Conservation (phyloP, 306 rosid species). For the Calophaca sinica region DNA sequence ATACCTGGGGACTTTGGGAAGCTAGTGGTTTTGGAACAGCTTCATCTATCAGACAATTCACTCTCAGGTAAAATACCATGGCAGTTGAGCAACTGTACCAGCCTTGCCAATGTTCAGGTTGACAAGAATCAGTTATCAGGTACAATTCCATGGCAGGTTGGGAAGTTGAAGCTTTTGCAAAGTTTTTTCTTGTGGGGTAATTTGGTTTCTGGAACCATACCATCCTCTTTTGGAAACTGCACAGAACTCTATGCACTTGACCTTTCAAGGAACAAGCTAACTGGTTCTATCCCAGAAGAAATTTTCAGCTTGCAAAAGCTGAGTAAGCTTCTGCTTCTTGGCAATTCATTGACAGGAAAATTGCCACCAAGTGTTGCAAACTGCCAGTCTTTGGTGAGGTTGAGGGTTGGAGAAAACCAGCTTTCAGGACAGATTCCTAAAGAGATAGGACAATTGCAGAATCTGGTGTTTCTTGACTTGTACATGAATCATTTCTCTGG, state of each 20-base stretch:
- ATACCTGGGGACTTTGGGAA: constrained; percentile 87
- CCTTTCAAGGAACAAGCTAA: constrained; percentile 90
- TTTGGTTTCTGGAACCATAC: constrained; percentile 83
- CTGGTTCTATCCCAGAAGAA: constrained; percentile 91
- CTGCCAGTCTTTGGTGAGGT: constrained; percentile 81
- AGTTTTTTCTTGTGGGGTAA: constrained; percentile 95
- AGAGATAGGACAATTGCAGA: constrained; percentile 85
- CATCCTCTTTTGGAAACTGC: constrained; percentile 89
- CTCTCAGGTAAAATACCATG: constrained; percentile 74
- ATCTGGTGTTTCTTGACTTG: constrained; percentile 92
- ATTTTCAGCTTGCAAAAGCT: constrained; percentile 89
- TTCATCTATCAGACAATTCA: constrained; percentile 87
- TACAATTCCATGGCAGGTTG: constrained; percentile 80
- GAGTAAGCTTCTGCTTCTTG: constrained; percentile 95
- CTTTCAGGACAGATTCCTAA: constrained; percentile 88
- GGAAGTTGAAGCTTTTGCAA: constrained; percentile 74
- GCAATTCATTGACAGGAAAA: constrained; percentile 81
- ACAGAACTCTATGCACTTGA: constrained; percentile 91
- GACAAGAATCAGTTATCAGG: constrained; percentile 96
- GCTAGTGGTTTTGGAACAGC: constrained; percentile 79
- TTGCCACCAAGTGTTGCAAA: constrained; percentile 73
- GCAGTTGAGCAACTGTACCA: constrained; percentile 89
- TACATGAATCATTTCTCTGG: constrained; percentile 92
- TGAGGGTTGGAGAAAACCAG: constrained; percentile 93
- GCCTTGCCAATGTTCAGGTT: constrained; percentile 88